Conservation (phyloP, 257 asterid genomes). For the Plantago ovata region DNA sequence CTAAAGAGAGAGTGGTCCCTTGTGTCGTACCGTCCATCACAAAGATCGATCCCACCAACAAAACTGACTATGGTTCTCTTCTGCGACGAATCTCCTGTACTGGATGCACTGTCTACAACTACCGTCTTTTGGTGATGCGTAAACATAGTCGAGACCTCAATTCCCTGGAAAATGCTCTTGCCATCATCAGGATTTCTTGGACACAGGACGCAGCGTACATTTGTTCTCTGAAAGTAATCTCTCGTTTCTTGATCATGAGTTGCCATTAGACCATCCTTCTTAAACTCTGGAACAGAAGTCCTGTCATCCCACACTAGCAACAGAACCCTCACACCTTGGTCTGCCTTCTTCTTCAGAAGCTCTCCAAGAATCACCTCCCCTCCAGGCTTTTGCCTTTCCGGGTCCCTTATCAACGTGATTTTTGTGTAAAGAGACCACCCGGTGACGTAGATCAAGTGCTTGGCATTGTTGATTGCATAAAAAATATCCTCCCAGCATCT, state of each 20-base stretch:
- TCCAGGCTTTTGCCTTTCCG: constrained; percentile 42
- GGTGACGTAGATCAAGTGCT: constrained; percentile 64
- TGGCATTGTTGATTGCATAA: constrained; percentile 54
- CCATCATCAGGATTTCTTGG: constrained; percentile 72
- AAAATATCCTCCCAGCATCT: constrained; percentile 89
- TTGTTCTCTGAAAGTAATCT: constrained; percentile 49
- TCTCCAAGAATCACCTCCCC: constrained; percentile 64
- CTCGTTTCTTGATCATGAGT: constrained; percentile 81
- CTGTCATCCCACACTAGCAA: constrained; percentile 88
- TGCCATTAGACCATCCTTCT: constrained; percentile 73
- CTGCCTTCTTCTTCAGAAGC: constrained; percentile 60
- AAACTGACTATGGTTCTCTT: constrained; percentile 64
- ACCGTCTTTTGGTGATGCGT: constrained; percentile 90
- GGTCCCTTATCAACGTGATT: constrained; percentile 58
- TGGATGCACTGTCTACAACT: constrained; percentile 49
- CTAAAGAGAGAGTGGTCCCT: constrained; percentile 55
- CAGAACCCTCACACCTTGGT: constrained; percentile 71
- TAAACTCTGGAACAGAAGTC: constrained; percentile 46
- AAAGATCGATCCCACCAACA: constrained; percentile 89
- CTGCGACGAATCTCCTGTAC: constrained; percentile 3
- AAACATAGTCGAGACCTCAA: constrained; percentile 69
- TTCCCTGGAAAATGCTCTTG: constrained; percentile 49
- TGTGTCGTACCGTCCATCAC: constrained; percentile 83
- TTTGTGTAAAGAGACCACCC: constrained; percentile 81
- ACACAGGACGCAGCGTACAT: constrained; percentile 64